Evolutionary conservation across 306 rosid genomes (phyloP), one percentile per base, ranked within the genome.

Genomic region (Vigna radiata): DNA sequence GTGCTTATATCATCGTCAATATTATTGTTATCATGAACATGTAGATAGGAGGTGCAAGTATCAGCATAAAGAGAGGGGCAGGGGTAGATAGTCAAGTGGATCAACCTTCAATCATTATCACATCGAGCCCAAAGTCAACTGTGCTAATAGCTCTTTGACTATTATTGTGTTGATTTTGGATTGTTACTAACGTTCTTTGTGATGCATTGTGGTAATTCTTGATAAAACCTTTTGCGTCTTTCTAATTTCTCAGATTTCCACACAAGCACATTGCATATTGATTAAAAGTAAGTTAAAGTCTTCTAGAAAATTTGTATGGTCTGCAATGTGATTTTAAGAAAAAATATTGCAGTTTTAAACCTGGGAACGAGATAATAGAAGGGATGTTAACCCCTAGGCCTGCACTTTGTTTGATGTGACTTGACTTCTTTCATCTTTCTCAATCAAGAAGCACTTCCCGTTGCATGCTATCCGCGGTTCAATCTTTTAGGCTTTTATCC

Each of bases 321-420:
- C 17, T 65, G 48, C 50, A 47, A 17, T 8, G 71, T 33, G 47
- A 47, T 61, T 60, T 59, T 43, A 36, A 17, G 70, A 29, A 29
- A 25, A 0, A 29, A 29, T 29, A 21, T 23, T 70, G 33, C 33
- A 31, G 11, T 70, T 50, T 71, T 71, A 6, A 33, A 33, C 36
- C 21, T 17, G 50, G 64, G 68, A 72, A 43, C 12, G 5, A 21
- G n/a, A 12, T 61, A 54, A 37, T 55, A 6, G 4, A 59, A 25
- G 27, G 56, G 27, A 41, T 58, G 25, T 61, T 44, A 69, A 39
- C 65, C 15, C 13, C 53, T 44, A 19, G 31, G 21, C 21, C 12
- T 6, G 68, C 56, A 78, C 73, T 36, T 43, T 75, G 70, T 58
- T 33, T 74, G 70, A 74, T 46, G 19, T 39, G 70, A 66, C 61